Percentiles rank a stretch among this genome's conserved stretches.
Conservation (phyloP, 1,284 basidiomycete genomes). For the Testicularia cyperi region DNA sequence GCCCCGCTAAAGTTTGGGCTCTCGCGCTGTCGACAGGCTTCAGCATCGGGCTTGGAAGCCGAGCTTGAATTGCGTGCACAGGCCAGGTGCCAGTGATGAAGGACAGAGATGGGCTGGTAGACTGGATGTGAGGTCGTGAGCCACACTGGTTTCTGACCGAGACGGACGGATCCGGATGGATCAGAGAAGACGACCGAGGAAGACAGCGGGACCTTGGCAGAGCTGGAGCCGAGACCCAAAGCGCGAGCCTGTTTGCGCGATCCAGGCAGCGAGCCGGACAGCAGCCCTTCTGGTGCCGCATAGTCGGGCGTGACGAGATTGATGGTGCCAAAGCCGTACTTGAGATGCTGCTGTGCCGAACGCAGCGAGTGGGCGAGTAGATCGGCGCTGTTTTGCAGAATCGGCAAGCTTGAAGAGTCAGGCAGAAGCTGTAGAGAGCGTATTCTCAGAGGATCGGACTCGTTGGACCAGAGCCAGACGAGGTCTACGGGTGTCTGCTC, state of each 20-base stretch:
- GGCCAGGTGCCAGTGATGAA: slow-evolving; percentile 16
- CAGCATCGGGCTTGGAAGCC: not conserved
- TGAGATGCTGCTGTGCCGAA: slow-evolving; percentile 19
- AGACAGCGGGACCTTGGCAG: too few species aligned
- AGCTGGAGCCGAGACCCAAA: too few species aligned
- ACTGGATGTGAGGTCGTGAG: slow-evolving; percentile 3
- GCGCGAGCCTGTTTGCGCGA: too few species aligned
- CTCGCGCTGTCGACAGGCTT: not conserved
- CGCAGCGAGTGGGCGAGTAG: slow-evolving; percentile 25
- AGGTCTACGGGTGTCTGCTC: slow-evolving; percentile 8
- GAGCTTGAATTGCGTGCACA: slow-evolving; percentile 2
- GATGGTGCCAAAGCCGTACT: slow-evolving; percentile 15
- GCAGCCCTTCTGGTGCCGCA: not conserved
- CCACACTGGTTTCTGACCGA: slow-evolving; percentile 24
- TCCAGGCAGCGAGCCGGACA: slow-evolving; percentile 1
- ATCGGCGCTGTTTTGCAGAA: not conserved
- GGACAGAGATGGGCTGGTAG: slow-evolving; percentile 5
- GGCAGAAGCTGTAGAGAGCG: not conserved
- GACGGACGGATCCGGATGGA: not conserved
- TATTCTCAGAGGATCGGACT: not conserved
- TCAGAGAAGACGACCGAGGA: slow-evolving; percentile 7
- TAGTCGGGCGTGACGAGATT: slow-evolving; percentile 21
- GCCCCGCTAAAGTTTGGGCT: too few species aligned
- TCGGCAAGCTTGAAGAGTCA: not conserved
- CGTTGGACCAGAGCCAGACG: slow-evolving; percentile 19